Evolutionary conservation across 306 rosid species (phyloP), one percentile per base, ranked within the genome.

Genomic region (Pueraria montana): DNA sequence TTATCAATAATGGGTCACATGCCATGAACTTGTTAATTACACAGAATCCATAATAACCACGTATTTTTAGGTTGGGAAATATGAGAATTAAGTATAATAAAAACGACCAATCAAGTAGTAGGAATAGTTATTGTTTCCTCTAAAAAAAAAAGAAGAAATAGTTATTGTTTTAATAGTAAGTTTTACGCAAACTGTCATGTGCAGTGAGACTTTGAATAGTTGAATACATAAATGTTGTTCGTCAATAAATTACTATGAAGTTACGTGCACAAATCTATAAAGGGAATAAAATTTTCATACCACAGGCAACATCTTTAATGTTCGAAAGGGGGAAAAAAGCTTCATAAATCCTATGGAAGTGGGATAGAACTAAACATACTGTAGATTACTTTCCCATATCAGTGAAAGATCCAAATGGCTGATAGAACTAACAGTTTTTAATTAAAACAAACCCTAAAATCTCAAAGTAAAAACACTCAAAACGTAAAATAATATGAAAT

Each of bases 1-100:
- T 80, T 82, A 80, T 77, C 85, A 88, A 82, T 72, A 77, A 87
- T 72, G 82, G 83, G 55, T 86, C 88, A 85, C 85, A 84, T 88
- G 87, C 80, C 86, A 55, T 59, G 82, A 88, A 86, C 86, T 78
- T 24, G 58, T 85, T 65, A 45, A 75, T 69, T 66, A 32, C 78
- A 76, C 23, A 79, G 11, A 80, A 77, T 80, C 86, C 79, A 74
- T 58, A 81, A 77, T 85, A 18, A 53, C 83, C 84, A 36, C 50
- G n/a, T 65, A 32, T 56, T 21, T 79, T 45, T 78, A 4, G 53
- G 34, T 64, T 23, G 18, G 55, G 11, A 58, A 74, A 68, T 40
- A 63, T 49, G 18, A 42, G 2, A 36, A 30, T 43, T 40, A 62
- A 2, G 23, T 38, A 70, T 61, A 48, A 77, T 24, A 30, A 38